Percentiles rank a stretch among this genome's conserved stretches.
phyloP scores from a whole-genome alignment of 371 early-diverging fungal genomes.

The Dentiscutata heterogama region DNA sequence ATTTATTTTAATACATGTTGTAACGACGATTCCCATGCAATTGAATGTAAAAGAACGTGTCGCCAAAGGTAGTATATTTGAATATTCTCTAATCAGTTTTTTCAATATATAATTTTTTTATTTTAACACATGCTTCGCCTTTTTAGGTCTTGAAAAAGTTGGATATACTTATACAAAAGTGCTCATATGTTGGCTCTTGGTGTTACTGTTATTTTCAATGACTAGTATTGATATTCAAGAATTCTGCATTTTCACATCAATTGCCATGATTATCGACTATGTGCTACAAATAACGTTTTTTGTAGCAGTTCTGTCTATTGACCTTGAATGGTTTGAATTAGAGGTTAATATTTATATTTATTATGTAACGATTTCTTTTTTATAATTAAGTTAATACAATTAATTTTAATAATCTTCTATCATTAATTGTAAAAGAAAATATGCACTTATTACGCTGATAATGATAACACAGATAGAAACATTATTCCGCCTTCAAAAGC shows the following conservation, averaged over 20 bases:
- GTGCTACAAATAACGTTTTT: constrained; percentile 80
- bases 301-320: constrained; percentile 75
- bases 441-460: neutral
- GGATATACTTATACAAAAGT: constrained; percentile 69
- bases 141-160: constrained; percentile 64
- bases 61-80: constrained; percentile 59
- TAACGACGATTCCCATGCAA: constrained; percentile 73
- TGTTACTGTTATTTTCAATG: constrained; percentile 63
- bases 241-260: constrained; percentile 74
- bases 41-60: constrained; percentile 76
- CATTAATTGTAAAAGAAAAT: neutral
- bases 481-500: neutral
- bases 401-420: neutral
- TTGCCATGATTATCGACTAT: constrained; percentile 75
- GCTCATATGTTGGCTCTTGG: constrained; percentile 61
- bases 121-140: neutral
- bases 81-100: neutral
- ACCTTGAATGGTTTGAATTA: constrained; percentile 79
- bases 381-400: neutral
- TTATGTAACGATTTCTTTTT: too few species aligned
- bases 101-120: neutral
- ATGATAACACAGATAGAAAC: neutral
- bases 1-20: constrained; percentile 75
- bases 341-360: neutral
- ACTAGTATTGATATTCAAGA: constrained; percentile 71